Evolutionary conservation across 2,329 filamentous ascomycete genomes (phyloP).

Genomic region (Nemania serpens): DNA sequence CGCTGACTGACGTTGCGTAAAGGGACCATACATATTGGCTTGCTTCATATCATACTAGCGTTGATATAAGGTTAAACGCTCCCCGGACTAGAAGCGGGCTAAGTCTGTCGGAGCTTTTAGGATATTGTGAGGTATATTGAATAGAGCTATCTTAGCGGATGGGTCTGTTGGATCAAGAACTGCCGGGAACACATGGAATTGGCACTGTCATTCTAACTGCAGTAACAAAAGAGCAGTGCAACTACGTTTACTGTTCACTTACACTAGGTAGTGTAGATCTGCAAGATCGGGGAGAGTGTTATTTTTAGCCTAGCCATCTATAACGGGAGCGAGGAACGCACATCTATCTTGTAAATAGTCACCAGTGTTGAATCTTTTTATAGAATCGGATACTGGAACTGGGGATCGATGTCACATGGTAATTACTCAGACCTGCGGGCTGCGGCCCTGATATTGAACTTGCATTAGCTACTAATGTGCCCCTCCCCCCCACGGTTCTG

Average conservation of each 20-base stretch:
- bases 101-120: not conserved
- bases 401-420: not conserved
- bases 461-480: not conserved
- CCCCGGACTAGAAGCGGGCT: not conserved
- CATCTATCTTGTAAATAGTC: not conserved
- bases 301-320: not conserved
- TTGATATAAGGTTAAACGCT: not conserved
- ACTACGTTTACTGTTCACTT: too few species aligned
- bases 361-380: not conserved
- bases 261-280: not conserved
- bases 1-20: not conserved
- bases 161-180: too few species aligned
- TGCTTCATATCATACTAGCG: not conserved
- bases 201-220: too few species aligned
- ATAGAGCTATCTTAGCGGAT: too few species aligned
- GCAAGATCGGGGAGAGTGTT: not conserved
- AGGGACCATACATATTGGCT: constrained; percentile 15
- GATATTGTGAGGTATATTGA: not conserved
- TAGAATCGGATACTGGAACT: not conserved
- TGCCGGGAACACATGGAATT: too few species aligned
- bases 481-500: too few species aligned
- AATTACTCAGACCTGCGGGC: not conserved
- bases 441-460: not conserved
- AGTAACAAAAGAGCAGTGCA: too few species aligned
- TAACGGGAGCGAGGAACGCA: not conserved